phyloP scores from a whole-genome alignment of 192 early-diverging fungal genomes.

The Chytriomyces hyalinus region DNA sequence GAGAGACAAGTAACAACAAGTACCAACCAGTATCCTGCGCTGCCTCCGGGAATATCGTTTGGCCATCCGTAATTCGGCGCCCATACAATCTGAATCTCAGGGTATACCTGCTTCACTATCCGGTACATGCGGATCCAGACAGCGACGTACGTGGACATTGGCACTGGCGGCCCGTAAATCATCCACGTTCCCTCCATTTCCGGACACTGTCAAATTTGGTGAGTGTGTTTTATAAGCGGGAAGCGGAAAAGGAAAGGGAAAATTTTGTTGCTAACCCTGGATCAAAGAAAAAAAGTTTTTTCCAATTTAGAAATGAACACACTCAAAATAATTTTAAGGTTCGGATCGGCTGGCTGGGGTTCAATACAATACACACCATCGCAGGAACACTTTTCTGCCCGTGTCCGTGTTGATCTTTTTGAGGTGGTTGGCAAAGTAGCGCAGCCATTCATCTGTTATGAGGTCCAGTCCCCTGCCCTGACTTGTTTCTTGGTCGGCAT shows the following conservation, averaged over 20 bases:
- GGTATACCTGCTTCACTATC: background rate
- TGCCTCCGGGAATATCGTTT: background rate
- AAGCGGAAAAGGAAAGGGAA: too few relatives aligned
- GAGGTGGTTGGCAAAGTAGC: background rate
- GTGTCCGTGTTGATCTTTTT: background rate
- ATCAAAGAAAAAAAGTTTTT: background rate
- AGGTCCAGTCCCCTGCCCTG: background rate
- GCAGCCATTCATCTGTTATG: background rate
- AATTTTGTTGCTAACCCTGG: too few relatives aligned
- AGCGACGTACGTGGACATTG: background rate
- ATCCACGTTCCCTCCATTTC: constrained; percentile 28
- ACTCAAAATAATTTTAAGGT: too few relatives aligned
- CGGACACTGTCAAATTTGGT: background rate
- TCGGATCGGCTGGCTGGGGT: too few relatives aligned
- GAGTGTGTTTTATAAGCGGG: too few relatives aligned
- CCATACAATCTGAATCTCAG: constrained; percentile 13
- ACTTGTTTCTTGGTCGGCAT: background rate
- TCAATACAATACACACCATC: too few relatives aligned
- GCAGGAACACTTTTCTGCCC: background rate
- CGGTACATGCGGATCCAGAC: constrained; percentile 26
- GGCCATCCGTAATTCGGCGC: constrained; percentile 19
- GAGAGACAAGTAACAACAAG: background rate
- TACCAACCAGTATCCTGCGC: background rate
- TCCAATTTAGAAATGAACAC: background rate
- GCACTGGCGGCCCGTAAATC: background rate